Conservation (phyloP, 805 yeast species). For the Zygoascus ofunaensis region DNA sequence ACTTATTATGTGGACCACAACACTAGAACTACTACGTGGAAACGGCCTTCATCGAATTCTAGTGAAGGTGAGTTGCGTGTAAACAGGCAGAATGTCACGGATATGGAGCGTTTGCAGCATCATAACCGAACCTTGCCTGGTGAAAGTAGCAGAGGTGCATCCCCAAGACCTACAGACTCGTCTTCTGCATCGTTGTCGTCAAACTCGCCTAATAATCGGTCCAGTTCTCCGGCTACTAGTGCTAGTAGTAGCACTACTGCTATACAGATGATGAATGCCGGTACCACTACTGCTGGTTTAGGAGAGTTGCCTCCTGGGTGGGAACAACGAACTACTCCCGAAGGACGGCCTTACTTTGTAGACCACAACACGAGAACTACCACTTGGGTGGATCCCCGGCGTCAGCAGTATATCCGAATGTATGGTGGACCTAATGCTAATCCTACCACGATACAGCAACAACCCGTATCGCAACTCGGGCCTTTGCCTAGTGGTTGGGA, state of each 20-base stretch:
- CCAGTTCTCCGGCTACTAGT: slow-evolving; percentile 38
- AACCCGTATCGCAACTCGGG: slow-evolving; percentile 94
- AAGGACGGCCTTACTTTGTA: slow-evolving; percentile 96
- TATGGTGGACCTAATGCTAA: slow-evolving; percentile 59
- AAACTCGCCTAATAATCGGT: slow-evolving; percentile 7
- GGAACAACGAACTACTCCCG: slow-evolving; percentile 98
- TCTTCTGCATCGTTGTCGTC: slow-evolving; percentile 5
- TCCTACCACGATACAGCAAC: slow-evolving; percentile 87
- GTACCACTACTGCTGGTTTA: slow-evolving; percentile 89
- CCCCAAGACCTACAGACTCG: slow-evolving; percentile 18
- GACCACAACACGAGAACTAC: slow-evolving; percentile 99
- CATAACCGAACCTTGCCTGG: slow-evolving; percentile 78
- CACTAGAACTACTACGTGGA: slow-evolving; percentile 98
- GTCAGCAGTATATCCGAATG: slow-evolving; percentile 96
- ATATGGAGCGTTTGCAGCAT: slow-evolving; percentile 84
- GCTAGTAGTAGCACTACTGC: slow-evolving; percentile 36
- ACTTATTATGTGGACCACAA: slow-evolving; percentile 98
- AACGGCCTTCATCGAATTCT: slow-evolving; percentile 77
- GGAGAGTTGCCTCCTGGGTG: slow-evolving; percentile 98
- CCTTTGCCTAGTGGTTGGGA: slow-evolving; percentile 99
- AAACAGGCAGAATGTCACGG: slow-evolving; percentile 51
- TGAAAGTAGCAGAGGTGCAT: slow-evolving; percentile 35
- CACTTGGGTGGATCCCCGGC: slow-evolving; percentile 99
- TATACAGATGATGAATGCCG: slow-evolving; percentile 50
- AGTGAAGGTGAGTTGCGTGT: slow-evolving; percentile 59